Percentiles rank a stretch among this genome's conserved stretches.
These are phyloP conservation scores for Arachnomyces sp. DNA, from an alignment of 2,329 filamentous ascomycete species.

Conservation along the genomic window DNA sequence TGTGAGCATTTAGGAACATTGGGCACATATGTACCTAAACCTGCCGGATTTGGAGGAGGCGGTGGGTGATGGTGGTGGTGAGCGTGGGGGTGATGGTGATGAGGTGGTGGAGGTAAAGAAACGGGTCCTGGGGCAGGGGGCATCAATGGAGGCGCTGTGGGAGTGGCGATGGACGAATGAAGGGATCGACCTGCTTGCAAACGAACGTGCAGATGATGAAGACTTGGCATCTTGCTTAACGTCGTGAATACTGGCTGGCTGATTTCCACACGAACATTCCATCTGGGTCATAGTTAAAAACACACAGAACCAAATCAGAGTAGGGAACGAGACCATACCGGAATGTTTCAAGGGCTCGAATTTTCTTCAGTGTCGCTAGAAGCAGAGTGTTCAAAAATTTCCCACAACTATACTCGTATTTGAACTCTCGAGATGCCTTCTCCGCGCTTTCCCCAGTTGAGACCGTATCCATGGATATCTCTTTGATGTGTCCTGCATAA, in stretches of 20 bases:
- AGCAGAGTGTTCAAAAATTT: conserved; percentile 59
- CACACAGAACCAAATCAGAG: not conserved
- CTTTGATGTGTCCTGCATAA: conserved; percentile 52
- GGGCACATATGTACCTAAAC: not conserved
- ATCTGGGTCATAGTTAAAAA: conserved; percentile 33
- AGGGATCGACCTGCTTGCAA: conserved; percentile 52
- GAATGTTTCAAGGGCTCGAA: conserved; percentile 50
- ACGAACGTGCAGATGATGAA: conserved; percentile 51
- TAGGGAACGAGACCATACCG: conserved; percentile 31
- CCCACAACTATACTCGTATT: conserved; percentile 50
- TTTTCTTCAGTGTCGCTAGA: conserved; percentile 49
- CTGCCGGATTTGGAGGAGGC: conserved; percentile 4
- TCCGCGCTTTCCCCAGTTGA: conserved; percentile 49
- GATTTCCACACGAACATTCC: conserved; percentile 59
- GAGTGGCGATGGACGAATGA: conserved; percentile 44
- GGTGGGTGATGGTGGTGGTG: conserved; percentile 15
- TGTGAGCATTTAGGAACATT: conserved; percentile 1
- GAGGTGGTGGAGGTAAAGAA: conserved; percentile 10
- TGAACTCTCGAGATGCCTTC: conserved; percentile 47
- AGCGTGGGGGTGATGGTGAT: conserved; percentile 11
- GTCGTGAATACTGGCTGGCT: conserved; percentile 51
- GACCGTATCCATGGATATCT: conserved; percentile 51
- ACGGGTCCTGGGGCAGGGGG: conserved; percentile 15
- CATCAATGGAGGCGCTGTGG: conserved; percentile 21
- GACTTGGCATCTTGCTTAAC: conserved; percentile 47